Percentiles rank a stretch among this genome's conserved stretches.
Conservation (phyloP, 768 basidiomycete species). For the Trametes sanguinea region DNA sequence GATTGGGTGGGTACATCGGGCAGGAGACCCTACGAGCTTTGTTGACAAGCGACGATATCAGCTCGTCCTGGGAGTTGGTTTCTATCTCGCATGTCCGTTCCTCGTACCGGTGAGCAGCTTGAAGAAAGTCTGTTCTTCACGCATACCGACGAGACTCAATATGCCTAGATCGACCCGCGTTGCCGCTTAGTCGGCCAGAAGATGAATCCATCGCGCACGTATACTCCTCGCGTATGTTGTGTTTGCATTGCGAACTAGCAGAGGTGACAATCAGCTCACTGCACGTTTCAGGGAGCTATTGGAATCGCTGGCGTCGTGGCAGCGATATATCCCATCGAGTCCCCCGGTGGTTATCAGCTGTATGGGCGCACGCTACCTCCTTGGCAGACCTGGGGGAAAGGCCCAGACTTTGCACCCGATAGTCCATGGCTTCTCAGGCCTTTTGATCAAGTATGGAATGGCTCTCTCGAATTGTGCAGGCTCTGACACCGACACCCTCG, state of each 20-base stretch:
- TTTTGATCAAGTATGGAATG: constrained; percentile 57
- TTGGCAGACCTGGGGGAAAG: constrained; percentile 66
- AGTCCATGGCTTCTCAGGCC: constrained; percentile 61
- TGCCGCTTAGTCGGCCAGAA: constrained; percentile 66
- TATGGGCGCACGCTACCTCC: constrained; percentile 64
- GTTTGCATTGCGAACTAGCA: background rate
- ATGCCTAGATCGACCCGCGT: constrained; percentile 54
- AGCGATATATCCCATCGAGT: constrained; percentile 66
- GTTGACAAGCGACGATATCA: constrained; percentile 25
- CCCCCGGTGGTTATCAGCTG: constrained; percentile 67
- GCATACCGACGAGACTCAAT: no score
- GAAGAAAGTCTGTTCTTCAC: no score
- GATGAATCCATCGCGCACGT: constrained; percentile 73
- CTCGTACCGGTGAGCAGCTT: constrained; percentile 50
- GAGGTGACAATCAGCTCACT: background rate
- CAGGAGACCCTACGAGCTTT: background rate
- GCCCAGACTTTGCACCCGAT: constrained; percentile 45
- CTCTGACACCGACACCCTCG: background rate
- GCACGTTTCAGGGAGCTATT: constrained; percentile 57
- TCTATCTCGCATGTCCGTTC: constrained; percentile 67
- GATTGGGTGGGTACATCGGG: constrained; percentile 46
- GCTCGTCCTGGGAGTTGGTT: constrained; percentile 65
- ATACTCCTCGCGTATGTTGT: constrained; percentile 54
- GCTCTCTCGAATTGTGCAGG: background rate
- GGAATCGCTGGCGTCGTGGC: constrained; percentile 67